Conservation (phyloP, 2,329 filamentous ascomycete genomes). For the Colletotrichum liriopes region DNA sequence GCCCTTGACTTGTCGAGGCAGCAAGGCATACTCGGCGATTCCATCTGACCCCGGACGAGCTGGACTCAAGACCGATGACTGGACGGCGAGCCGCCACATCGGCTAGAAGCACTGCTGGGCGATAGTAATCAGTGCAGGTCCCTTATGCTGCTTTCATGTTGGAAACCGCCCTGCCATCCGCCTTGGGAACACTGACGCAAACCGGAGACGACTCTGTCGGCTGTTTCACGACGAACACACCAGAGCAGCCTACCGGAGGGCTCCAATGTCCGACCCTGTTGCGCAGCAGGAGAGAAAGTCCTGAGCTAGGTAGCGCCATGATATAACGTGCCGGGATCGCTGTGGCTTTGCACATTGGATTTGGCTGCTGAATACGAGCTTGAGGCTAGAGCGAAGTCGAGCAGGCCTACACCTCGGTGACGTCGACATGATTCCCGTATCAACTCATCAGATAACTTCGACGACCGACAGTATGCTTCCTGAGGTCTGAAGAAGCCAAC, state of each 20-base stretch:
- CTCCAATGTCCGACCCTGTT: not conserved
- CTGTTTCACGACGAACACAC: not conserved
- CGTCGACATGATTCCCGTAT: not conserved
- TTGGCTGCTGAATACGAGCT: not conserved
- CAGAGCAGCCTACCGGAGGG: not conserved
- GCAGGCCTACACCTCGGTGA: not conserved
- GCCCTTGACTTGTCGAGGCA: slow-evolving; percentile 8
- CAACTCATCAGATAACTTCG: not conserved
- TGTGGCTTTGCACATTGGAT: not conserved
- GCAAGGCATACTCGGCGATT: slow-evolving; percentile 34
- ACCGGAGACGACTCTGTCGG: not conserved
- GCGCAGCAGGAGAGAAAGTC: not conserved
- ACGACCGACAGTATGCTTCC: not conserved
- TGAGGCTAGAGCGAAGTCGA: not conserved
- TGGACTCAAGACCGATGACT: slow-evolving; percentile 8
- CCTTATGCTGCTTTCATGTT: not conserved
- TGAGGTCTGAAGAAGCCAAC: not conserved
- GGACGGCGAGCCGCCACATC: slow-evolving; percentile 27
- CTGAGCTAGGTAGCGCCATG: not conserved
- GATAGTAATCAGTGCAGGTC: not conserved
- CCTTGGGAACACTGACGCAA: slow-evolving; percentile 1
- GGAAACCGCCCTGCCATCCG: slow-evolving; percentile 9
- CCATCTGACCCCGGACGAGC: slow-evolving; percentile 18
- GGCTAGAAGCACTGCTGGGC: not conserved
- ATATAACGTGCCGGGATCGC: not conserved